Evolutionary conservation across 768 basidiomycete species (phyloP).

Genomic region (Artomyces pyxidatus): DNA sequence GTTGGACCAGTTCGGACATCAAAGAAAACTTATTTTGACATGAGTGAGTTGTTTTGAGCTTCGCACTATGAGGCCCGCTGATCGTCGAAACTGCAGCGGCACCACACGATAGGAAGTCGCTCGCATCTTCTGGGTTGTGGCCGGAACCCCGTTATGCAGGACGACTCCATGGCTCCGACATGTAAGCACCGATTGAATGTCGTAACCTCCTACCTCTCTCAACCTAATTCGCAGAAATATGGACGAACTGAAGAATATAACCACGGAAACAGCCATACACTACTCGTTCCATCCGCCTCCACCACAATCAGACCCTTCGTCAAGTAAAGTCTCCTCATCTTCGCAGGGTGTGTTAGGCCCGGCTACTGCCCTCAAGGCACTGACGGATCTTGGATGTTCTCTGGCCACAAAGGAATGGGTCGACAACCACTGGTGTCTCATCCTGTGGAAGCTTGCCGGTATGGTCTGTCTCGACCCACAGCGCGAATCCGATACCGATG

Average conservation of each 20-base stretch:
- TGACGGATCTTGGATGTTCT: conserved; percentile 50
- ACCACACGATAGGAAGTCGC: conserved; percentile 29
- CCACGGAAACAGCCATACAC: conserved; percentile 7
- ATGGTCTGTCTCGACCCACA: conserved; percentile 70
- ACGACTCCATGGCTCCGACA: too few relatives aligned
- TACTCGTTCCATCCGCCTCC: background rate
- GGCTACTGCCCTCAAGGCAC: conserved; percentile 44
- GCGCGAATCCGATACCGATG: conserved; percentile 35
- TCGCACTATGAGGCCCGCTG: background rate
- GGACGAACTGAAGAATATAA: conserved; percentile 5
- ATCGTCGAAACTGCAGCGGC: conserved; percentile 1
- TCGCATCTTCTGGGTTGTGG: conserved; percentile 40
- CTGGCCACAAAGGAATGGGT: conserved; percentile 78
- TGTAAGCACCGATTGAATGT: too few relatives aligned
- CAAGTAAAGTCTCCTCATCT: conserved; percentile 2
- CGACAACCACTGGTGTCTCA: conserved; percentile 82
- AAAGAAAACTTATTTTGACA: conserved; percentile 8
- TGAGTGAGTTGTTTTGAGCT: conserved; percentile 1
- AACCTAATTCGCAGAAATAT: conserved; percentile 9
- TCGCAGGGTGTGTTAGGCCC: conserved; percentile 33
- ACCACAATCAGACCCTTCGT: background rate
- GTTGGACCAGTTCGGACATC: background rate
- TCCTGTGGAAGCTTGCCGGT: conserved; percentile 93
- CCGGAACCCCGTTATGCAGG: too few relatives aligned
- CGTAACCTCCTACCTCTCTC: too few relatives aligned